These are phyloP conservation scores for Beta vulgaris DNA, from an alignment of 148 eudicot genomes.

Conservation along the genomic window DNA sequence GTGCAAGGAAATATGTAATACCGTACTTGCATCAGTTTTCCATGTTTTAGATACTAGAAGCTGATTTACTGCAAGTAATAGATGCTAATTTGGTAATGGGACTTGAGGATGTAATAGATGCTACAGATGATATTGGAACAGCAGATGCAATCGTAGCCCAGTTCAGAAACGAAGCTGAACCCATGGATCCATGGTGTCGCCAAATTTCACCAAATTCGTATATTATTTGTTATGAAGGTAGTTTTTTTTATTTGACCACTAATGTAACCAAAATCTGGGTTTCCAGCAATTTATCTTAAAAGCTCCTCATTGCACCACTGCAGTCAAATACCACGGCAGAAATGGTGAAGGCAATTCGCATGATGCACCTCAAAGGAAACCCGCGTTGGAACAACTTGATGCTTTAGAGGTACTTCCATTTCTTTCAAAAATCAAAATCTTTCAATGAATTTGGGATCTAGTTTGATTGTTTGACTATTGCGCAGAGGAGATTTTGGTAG, in stretches of 20 bases:
- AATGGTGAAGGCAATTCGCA: slow-evolving; percentile 94
- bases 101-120: slow-evolving; percentile 65
- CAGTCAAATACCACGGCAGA: slow-evolving; percentile 96
- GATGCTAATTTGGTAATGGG: slow-evolving; percentile 91
- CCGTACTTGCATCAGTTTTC: slow-evolving; percentile 1
- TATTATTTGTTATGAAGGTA: slow-evolving; percentile 89
- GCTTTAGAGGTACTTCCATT: slow-evolving; percentile 77
- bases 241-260: slow-evolving; percentile 3
- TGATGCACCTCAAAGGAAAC: slow-evolving; percentile 83
- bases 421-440: neutral
- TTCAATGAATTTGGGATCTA: neutral
- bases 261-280: neutral
- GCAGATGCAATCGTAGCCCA: slow-evolving; percentile 80
- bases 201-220: slow-evolving; percentile 82
- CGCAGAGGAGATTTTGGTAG: neutral
- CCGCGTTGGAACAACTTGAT: slow-evolving; percentile 92
- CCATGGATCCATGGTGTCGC: slow-evolving; percentile 97
- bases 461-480: neutral
- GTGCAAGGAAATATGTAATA: slow-evolving; percentile 55
- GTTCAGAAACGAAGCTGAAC: slow-evolving; percentile 76
- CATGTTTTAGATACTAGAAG: slow-evolving; percentile 65
- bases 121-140: slow-evolving; percentile 69
- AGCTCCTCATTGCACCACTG: slow-evolving; percentile 16
- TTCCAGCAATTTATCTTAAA: neutral
- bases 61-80: slow-evolving; percentile 82